phyloP scores from a whole-genome alignment of 805 yeast species.

The Pichia eremophila region DNA sequence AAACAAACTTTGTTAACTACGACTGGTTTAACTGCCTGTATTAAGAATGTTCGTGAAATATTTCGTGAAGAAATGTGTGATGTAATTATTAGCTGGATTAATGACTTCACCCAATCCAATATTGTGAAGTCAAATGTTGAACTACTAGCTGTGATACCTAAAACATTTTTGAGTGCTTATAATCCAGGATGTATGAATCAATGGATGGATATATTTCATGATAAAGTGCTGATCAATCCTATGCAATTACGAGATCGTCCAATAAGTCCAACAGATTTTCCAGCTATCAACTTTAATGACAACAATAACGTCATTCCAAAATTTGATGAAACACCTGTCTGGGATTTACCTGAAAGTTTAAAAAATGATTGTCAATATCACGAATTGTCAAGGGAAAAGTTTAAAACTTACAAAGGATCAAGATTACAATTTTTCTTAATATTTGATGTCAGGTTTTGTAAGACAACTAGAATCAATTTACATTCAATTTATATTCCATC shows the following conservation, averaged over 20 bases:
- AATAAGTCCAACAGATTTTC: neutral
- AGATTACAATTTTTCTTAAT: slow-evolving; percentile 51
- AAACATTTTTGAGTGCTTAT: slow-evolving; percentile 57
- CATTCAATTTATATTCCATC: slow-evolving; percentile 60
- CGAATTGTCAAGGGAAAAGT: slow-evolving; percentile 9
- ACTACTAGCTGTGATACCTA: slow-evolving; percentile 43
- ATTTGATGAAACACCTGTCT: slow-evolving; percentile 23
- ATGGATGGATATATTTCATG: slow-evolving; percentile 20
- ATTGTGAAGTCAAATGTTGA: slow-evolving; percentile 39
- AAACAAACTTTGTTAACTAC: slow-evolving; percentile 48
- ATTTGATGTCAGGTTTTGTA: slow-evolving; percentile 69
- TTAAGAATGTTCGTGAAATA: slow-evolving; percentile 57
- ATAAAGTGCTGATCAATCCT: slow-evolving; percentile 21
- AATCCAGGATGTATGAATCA: slow-evolving; percentile 32
- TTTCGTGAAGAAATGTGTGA: slow-evolving; percentile 77
- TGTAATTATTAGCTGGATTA: slow-evolving; percentile 60
- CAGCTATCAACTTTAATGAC: neutral
- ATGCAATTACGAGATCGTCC: slow-evolving; percentile 7
- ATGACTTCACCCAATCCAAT: slow-evolving; percentile 46
- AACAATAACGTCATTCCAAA: slow-evolving; percentile 1
- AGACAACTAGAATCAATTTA: slow-evolving; percentile 42
- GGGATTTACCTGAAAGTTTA: slow-evolving; percentile 38
- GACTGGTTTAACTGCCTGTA: slow-evolving; percentile 59
- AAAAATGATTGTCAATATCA: slow-evolving; percentile 42
- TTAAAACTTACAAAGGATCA: slow-evolving; percentile 30